These are phyloP conservation scores for Phoma sp. DNA, from an alignment of 2,329 filamentous ascomycete species.

Conservation along the genomic window DNA sequence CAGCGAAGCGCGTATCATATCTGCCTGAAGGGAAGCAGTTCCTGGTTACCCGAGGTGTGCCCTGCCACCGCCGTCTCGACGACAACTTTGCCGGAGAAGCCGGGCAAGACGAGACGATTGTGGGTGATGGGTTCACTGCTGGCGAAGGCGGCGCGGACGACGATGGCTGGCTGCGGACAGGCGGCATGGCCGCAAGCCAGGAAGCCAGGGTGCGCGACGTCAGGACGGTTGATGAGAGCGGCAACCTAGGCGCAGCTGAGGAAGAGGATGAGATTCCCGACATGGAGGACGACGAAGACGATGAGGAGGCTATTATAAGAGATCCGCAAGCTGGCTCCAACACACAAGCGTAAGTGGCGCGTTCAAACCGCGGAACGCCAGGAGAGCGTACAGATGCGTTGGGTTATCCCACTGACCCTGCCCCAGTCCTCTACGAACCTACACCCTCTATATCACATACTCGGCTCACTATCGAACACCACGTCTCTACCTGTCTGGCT, in stretches of 20 bases:
- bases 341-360: conserved; percentile 60
- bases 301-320: conserved; percentile 92
- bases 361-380: background rate
- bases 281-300: conserved; percentile 96
- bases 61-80: conserved; percentile 88
- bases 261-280: conserved; percentile 87
- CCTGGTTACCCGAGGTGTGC: conserved; percentile 90
- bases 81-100: conserved; percentile 92
- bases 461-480: conserved; percentile 96
- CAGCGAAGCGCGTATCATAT: conserved; percentile 77
- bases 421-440: conserved; percentile 80
- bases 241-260: conserved; percentile 79
- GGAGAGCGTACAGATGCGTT: background rate
- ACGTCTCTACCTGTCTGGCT: conserved; percentile 92
- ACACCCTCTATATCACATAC: conserved; percentile 98
- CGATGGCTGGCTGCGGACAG: conserved; percentile 91
- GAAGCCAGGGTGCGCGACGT: conserved; percentile 81
- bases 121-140: conserved; percentile 73
- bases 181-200: conserved; percentile 76
- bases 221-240: conserved; percentile 85
- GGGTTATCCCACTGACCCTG: conserved; percentile 18
- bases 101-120: conserved; percentile 83
- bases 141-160: conserved; percentile 64
- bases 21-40: conserved; percentile 93
- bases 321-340: conserved; percentile 56